Percentiles rank a stretch among this genome's conserved stretches.
Conservation (phyloP, 495 filamentous ascomycete species). For the Hypoxylon intermedium region DNA sequence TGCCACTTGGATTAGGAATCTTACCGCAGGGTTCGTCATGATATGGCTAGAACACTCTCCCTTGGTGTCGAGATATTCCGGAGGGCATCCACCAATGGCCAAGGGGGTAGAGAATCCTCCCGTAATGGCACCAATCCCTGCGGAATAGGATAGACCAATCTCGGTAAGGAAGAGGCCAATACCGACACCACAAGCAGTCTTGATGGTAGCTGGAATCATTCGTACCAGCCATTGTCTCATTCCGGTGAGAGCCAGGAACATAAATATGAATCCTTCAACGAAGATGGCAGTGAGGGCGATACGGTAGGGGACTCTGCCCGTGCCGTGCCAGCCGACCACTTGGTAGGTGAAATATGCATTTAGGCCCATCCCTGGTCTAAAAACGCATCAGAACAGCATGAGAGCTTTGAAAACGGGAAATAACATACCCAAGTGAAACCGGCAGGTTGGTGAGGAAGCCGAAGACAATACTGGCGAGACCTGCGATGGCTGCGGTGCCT, state of each 20-base stretch:
- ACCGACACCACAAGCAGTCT: slow-evolving; percentile 79
- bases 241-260: slow-evolving; percentile 72
- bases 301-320: slow-evolving; percentile 69
- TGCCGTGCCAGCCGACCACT: slow-evolving; percentile 76
- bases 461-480: slow-evolving; percentile 56
- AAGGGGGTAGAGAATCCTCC: slow-evolving; percentile 65
- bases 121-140: slow-evolving; percentile 77
- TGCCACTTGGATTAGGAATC: background rate
- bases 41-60: slow-evolving; percentile 56
- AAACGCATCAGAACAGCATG: slow-evolving; percentile 31
- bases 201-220: slow-evolving; percentile 78
- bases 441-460: slow-evolving; percentile 63
- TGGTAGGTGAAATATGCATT: slow-evolving; percentile 90
- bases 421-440: slow-evolving; percentile 63
- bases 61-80: slow-evolving; percentile 46
- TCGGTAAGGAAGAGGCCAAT: slow-evolving; percentile 81
- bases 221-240: slow-evolving; percentile 86
- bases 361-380: slow-evolving; percentile 77
- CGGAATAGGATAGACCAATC: slow-evolving; percentile 76
- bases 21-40: slow-evolving; percentile 71
- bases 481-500: slow-evolving; percentile 76
- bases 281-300: slow-evolving; percentile 84
- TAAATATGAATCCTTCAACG: slow-evolving; percentile 73
- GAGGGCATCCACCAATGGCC: slow-evolving; percentile 70
- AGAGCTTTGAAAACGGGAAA: background rate